Base-by-base conservation (phyloP, 2,329 filamentous ascomycete species). In the Atkinsonella hypoxylon region DNA sequence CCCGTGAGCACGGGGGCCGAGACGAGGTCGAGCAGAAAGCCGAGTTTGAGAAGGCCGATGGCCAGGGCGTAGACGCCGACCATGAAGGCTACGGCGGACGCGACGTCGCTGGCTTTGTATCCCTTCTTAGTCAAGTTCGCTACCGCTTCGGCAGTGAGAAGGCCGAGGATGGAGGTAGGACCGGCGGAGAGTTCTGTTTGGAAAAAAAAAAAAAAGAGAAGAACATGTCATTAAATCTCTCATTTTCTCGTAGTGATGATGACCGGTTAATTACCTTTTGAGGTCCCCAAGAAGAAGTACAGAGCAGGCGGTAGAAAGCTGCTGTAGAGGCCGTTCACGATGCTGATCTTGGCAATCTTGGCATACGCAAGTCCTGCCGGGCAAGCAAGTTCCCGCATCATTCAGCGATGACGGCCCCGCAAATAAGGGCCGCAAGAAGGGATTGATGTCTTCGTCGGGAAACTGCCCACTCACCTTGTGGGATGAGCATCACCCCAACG, bases 11-110 rank as follows among this genome's bases (percentile, higher is more conserved):
- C 78, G 0, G 81, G 81, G 1, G 81, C 71, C 0, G 81, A 83
- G 56, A 85, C 78, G 57, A 82, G 84, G 53, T 85, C 79, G 18
- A 85, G 70, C 5, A 84, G 67, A 60, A 82, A 85, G 1, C 81
- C 81, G 5, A 84, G 74, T 48, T 79, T 81, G 20, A 83, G 68
- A 1, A 83, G 67, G 0, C 81, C 81, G 2, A 85, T 65, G 15
- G 72, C 69, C 20, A 84, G 70, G 15, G 75, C 70, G 57, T 79
- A 82, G 3, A 82, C 68, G 0, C 82, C 82, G 54, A 83, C 79
- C 65, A 80, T 77, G 60, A 84, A 73, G 12, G 81, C 78, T 1
- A 83, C 73, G 8, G 79, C 79, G 0, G 77, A 77, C 2, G 80
- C 77, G 34, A 84, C 78, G 34, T 76, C 70, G 18, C 76, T 71